These are phyloP conservation scores for Ogataea philodendri DNA, from an alignment of 805 yeast genomes.

Conservation along the genomic window DNA sequence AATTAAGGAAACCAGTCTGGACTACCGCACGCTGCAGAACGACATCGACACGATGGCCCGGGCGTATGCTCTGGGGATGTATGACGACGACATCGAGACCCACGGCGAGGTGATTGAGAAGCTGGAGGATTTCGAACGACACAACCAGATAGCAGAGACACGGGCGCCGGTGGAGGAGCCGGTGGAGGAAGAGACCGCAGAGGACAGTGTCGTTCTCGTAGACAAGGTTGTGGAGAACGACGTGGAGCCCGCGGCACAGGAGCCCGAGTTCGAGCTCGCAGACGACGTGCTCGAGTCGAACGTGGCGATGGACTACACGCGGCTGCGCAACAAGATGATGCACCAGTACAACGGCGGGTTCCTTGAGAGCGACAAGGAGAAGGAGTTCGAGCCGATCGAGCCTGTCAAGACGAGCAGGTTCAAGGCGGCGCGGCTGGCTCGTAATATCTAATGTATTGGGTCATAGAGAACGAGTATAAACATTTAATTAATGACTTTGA, in stretches of 20 bases:
- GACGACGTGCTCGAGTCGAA: constrained; percentile 44
- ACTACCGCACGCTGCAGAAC: constrained; percentile 41
- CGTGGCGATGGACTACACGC: constrained; percentile 54
- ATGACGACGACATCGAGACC: constrained; percentile 57
- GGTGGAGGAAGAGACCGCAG: constrained; percentile 22
- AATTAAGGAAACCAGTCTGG: constrained; percentile 33
- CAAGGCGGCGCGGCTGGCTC: constrained; percentile 49
- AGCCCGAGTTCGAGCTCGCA: constrained; percentile 29
- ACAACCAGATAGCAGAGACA: constrained; percentile 47
- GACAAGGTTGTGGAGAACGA: constrained; percentile 47
- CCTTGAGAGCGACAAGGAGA: constrained; percentile 44
- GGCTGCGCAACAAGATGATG: constrained; percentile 51
- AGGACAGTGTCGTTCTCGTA: constrained; percentile 36
- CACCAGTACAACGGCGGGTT: constrained; percentile 45
- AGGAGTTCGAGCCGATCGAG: constrained; percentile 67
- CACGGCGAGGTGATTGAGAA: constrained; percentile 56
- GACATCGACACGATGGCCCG: constrained; percentile 58
- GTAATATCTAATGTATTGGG: too few species aligned
- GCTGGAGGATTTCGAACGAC: constrained; percentile 50
- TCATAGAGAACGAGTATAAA: not conserved
- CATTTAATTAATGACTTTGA: constrained; percentile 22
- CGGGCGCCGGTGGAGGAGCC: constrained; percentile 23
- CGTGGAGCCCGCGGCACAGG: constrained; percentile 29
- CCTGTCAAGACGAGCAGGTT: constrained; percentile 64
- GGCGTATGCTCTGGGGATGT: constrained; percentile 58